A percentile compares a stretch with the other conserved stretches of the same genome.
These are phyloP conservation scores for Elongisporangium undulatum DNA, from an alignment of 352 stramenopile genomes.

Conservation along the genomic window DNA sequence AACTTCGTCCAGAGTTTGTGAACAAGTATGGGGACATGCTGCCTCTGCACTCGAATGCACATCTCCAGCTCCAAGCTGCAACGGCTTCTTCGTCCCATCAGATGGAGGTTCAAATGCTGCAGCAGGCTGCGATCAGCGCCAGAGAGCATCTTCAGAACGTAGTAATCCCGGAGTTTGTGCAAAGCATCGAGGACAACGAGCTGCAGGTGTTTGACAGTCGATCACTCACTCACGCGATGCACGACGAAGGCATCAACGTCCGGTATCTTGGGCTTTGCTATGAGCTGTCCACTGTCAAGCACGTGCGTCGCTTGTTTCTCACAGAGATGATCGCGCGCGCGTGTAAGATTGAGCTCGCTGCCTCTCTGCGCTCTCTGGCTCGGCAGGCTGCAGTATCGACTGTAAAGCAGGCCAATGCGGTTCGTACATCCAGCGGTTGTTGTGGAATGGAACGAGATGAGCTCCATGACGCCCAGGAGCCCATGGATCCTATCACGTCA, in stretches of 20 bases:
- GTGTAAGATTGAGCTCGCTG: conserved; percentile 47
- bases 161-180: conserved; percentile 43
- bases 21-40: conserved; percentile 24
- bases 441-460: conserved; percentile 2
- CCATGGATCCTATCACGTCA: conserved; percentile 7
- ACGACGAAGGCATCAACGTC: conserved; percentile 53
- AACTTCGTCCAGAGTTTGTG: conserved; percentile 57
- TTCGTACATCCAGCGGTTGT: background rate
- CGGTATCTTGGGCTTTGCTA: conserved; percentile 55
- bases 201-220: conserved; percentile 28
- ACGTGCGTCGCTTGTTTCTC: conserved; percentile 40
- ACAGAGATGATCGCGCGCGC: conserved; percentile 57
- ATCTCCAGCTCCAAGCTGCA: conserved; percentile 4
- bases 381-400: conserved; percentile 12
- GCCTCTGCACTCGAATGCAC: conserved; percentile 30
- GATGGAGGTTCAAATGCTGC: conserved; percentile 26
- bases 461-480: conserved; percentile 2
- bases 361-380: conserved; percentile 26
- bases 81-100: conserved; percentile 4
- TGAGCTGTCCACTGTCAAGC: conserved; percentile 32
- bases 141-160: conserved; percentile 32
- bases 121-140: conserved; percentile 27
- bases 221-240: conserved; percentile 34
- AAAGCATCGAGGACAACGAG: conserved; percentile 25
- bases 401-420: conserved; percentile 13